Evolutionary conservation across 371 early-diverging fungal species (phyloP).

Genomic region (Mortierella sp.): DNA sequence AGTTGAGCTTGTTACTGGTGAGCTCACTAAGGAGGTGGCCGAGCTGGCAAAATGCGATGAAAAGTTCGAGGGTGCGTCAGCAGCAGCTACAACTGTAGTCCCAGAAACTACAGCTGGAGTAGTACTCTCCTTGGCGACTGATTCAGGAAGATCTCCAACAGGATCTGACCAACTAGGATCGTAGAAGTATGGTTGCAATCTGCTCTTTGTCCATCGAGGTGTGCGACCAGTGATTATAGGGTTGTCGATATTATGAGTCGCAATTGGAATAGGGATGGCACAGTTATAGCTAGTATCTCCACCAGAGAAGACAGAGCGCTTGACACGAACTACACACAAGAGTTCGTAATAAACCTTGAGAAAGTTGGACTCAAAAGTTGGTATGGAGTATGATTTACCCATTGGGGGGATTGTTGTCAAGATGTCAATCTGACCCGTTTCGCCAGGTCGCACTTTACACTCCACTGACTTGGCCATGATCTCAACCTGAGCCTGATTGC

Average conservation of each 20-base stretch:
- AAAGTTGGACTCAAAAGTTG: slow-evolving; percentile 56
- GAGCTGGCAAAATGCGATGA: slow-evolving; percentile 21
- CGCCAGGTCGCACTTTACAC: slow-evolving; percentile 48
- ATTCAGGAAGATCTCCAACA: slow-evolving; percentile 37
- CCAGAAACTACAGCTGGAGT: not conserved
- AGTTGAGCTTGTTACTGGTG: slow-evolving; percentile 10
- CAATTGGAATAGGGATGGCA: slow-evolving; percentile 48
- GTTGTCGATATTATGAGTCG: slow-evolving; percentile 54
- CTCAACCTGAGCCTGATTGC: slow-evolving; percentile 36
- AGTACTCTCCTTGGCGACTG: not conserved
- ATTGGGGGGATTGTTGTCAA: slow-evolving; percentile 49
- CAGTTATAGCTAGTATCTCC: slow-evolving; percentile 46
- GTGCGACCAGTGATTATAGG: slow-evolving; percentile 51
- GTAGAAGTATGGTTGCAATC: slow-evolving; percentile 54
- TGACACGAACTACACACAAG: slow-evolving; percentile 36
- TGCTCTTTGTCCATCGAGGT: slow-evolving; percentile 54
- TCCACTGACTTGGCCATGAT: slow-evolving; percentile 52
- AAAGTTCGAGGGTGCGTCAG: slow-evolving; percentile 3
- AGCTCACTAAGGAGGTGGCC: slow-evolving; percentile 17
- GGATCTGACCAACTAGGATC: slow-evolving; percentile 40
- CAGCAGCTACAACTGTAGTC: not conserved
- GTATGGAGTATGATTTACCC: slow-evolving; percentile 31
- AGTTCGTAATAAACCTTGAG: slow-evolving; percentile 55
- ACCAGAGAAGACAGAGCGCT: slow-evolving; percentile 51
- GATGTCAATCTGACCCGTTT: slow-evolving; percentile 49